Evolutionary conservation across 257 asterid genomes (phyloP).

Genomic region (Lavandula angustifolia): DNA sequence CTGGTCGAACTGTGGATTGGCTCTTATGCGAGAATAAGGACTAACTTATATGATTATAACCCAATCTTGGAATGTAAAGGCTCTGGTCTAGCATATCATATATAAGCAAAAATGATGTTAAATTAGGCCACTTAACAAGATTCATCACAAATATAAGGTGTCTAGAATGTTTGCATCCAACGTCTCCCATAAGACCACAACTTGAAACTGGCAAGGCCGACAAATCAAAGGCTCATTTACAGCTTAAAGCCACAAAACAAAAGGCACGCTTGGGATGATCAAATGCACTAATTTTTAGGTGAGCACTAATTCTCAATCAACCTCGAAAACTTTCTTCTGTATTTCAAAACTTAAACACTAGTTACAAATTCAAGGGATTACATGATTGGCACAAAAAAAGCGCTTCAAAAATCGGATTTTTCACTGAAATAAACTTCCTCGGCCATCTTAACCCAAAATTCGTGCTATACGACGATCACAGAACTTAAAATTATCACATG

Average conservation of each 20-base stretch:
- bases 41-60: background rate
- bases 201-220: background rate
- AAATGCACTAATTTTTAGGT: background rate
- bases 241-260: slow-evolving; percentile 2
- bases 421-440: background rate
- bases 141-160: background rate
- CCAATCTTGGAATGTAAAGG: background rate
- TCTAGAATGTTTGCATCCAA: no score
- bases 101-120: background rate
- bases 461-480: background rate
- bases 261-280: background rate
- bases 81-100: background rate
- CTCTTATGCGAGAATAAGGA: background rate
- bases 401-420: background rate
- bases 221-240: background rate
- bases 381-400: background rate
- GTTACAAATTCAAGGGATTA: background rate
- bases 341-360: no score
- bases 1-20: background rate
- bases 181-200: background rate
- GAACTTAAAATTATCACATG: background rate
- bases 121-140: background rate
- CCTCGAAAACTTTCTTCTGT: background rate
- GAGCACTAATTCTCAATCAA: background rate
- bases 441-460: background rate